Evolutionary conservation across 2,329 filamentous ascomycete species (phyloP), one percentile per base, ranked within the genome.

Genomic region (Botrytis tulipae): DNA sequence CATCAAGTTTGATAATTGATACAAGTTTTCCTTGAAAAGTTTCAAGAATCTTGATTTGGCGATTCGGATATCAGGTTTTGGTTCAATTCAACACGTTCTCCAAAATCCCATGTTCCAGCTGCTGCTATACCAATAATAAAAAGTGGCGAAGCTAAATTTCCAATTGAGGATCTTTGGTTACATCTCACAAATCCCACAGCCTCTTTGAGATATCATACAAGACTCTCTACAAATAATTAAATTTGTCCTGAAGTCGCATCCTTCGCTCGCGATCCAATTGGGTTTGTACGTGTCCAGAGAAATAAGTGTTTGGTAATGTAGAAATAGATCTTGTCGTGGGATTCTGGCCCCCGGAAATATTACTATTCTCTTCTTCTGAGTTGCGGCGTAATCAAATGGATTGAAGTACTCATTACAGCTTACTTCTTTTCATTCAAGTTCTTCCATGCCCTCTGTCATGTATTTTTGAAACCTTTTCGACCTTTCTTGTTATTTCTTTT

Each of bases 131-230:
- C 40, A 68, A 48, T 51, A 48, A 46, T 60, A 51, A 68, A 54
- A 40, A 40, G 70, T 32, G 71, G 71, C 62, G 71, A 72, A 68
- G 62, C 51, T 25, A 72, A 68, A 61, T n/a, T 46, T 51, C 42
- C 40, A 60, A 59, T 48, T 69, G 51, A 37, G 32, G 18, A 29
- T 37, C 51, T 72, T 72, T 68, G 71, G 62, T 72, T 68, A 44
- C 71, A 72, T 72, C 51, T 72, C 71, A 69, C 70, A 68, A 68
- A 61, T 69, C 71, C 71, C 51, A 68, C 51, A 68, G 46, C 71
- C 62, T 51, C 71, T 48, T 72, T 60, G 57, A 57, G 40, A 44
- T 25, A 46, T 18, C 51, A 40, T 42, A 42, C 29, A 37, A 32
- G 42, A 61, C 37, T 40, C 29, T 72, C 16, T 48, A 25, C 46